Evolutionary conservation across 2,329 filamentous ascomycete genomes (phyloP).

Genomic region (Monosporascus sp.): DNA sequence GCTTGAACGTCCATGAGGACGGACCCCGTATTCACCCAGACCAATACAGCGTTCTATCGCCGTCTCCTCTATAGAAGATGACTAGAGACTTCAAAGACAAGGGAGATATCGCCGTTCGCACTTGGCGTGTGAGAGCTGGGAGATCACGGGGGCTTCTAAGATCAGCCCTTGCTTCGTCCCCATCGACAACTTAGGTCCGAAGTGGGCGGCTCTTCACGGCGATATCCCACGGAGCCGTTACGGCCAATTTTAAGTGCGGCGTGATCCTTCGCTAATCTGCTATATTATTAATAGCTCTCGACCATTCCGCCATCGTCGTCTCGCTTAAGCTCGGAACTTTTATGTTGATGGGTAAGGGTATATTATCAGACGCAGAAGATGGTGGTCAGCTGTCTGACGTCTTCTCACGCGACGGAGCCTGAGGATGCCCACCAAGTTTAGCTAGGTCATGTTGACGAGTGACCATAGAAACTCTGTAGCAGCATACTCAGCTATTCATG

Average conservation of each 20-base stretch:
- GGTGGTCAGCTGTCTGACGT: neutral
- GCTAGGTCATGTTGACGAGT: neutral
- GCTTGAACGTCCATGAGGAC: too few species aligned
- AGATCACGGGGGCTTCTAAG: too few species aligned
- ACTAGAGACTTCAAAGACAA: too few species aligned
- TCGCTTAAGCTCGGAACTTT: neutral
- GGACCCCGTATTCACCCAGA: too few species aligned
- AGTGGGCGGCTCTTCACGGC: too few species aligned
- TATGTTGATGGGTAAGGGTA: neutral
- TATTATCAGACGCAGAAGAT: neutral
- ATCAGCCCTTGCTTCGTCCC: too few species aligned
- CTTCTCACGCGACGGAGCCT: neutral
- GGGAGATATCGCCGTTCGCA: too few species aligned
- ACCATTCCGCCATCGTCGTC: neutral
- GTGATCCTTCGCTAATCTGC: neutral
- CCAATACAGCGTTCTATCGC: too few species aligned
- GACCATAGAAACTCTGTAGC: neutral
- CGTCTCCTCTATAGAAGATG: too few species aligned
- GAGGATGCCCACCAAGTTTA: neutral
- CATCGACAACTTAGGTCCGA: too few species aligned
- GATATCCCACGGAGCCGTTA: neutral
- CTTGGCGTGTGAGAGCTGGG: too few species aligned
- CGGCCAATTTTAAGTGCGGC: neutral
- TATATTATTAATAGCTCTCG: neutral
- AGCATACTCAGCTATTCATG: neutral